phyloP scores from a whole-genome alignment of 1,139 yeast species.

The Zygosaccharomyces pseudobailii region DNA sequence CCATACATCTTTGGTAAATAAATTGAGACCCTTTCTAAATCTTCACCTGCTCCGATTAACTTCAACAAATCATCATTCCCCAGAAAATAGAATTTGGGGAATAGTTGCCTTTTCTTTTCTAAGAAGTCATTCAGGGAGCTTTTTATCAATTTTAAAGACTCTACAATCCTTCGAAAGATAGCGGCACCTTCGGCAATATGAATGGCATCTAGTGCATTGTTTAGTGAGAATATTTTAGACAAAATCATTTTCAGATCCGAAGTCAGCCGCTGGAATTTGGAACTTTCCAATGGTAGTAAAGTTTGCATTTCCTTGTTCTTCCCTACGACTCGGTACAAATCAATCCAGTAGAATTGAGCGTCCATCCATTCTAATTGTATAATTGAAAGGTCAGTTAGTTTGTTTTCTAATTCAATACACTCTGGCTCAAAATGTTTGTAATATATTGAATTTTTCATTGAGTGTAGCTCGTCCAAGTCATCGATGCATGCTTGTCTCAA shows the following conservation, averaged over 20 bases:
- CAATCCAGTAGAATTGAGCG: constrained; percentile 86
- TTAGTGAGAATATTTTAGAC: constrained; percentile 47
- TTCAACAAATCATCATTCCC: constrained; percentile 90
- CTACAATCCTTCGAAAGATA: constrained; percentile 49
- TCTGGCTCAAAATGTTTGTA: constrained; percentile 59
- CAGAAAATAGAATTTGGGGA: constrained; percentile 80
- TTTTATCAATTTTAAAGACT: constrained; percentile 53
- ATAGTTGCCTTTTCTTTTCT: constrained; percentile 71
- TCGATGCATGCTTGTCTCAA: constrained; percentile 57
- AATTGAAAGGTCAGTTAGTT: constrained; percentile 46
- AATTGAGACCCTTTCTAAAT: constrained; percentile 47
- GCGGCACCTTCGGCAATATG: constrained; percentile 47
- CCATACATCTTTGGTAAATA: constrained; percentile 71
- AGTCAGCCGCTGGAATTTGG: constrained; percentile 62
- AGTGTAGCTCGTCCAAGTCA: constrained; percentile 56
- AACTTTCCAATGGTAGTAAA: constrained; percentile 64
- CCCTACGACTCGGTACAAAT: constrained; percentile 74
- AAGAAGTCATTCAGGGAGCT: constrained; percentile 72
- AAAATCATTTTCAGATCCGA: constrained; percentile 54
- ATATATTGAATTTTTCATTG: constrained; percentile 71
- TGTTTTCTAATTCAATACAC: constrained; percentile 51
- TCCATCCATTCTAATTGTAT: constrained; percentile 74
- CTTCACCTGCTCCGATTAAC: constrained; percentile 63
- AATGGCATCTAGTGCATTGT: constrained; percentile 55
- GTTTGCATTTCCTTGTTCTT: constrained; percentile 53